Evolutionary conservation across 306 rosid species (phyloP).

Genomic region (Quercus bicolor): DNA sequence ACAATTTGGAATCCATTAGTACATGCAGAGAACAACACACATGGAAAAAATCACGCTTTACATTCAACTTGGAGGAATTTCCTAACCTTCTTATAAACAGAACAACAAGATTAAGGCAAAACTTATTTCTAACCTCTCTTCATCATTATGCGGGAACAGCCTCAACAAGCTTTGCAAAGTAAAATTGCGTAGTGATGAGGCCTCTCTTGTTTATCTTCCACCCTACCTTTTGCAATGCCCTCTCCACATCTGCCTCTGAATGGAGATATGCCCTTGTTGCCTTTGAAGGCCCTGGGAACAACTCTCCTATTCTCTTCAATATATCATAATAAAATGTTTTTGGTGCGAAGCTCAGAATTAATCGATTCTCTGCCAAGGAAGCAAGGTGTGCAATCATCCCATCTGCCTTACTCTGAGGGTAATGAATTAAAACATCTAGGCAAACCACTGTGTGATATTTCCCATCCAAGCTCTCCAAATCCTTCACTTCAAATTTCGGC

Average conservation of each 20-base stretch:
- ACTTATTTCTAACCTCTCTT: slow-evolving; percentile 31
- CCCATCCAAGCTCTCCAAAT: slow-evolving; percentile 87
- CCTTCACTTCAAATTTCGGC: slow-evolving; percentile 79
- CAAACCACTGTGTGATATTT: slow-evolving; percentile 74
- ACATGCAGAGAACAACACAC: slow-evolving; percentile 26
- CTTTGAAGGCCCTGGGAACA: slow-evolving; percentile 96
- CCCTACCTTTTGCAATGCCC: slow-evolving; percentile 72
- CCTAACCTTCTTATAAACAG: slow-evolving; percentile 24
- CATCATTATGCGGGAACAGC: slow-evolving; percentile 70
- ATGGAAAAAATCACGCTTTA: slow-evolving; percentile 32
- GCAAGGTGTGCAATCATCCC: slow-evolving; percentile 92
- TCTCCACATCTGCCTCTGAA: slow-evolving; percentile 81
- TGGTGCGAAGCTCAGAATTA: slow-evolving; percentile 90
- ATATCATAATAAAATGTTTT: slow-evolving; percentile 77
- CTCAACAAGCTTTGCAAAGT: slow-evolving; percentile 85
- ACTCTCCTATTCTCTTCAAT: slow-evolving; percentile 87
- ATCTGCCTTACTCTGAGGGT: slow-evolving; percentile 86
- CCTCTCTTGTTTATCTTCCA: slow-evolving; percentile 86
- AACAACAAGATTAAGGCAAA: slow-evolving; percentile 27
- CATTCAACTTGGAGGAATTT: slow-evolving; percentile 32
- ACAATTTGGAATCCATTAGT: slow-evolving; percentile 22
- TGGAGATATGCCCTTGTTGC: slow-evolving; percentile 97
- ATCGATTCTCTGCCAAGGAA: slow-evolving; percentile 70
- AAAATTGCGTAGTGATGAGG: slow-evolving; percentile 72
- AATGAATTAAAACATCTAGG: slow-evolving; percentile 86